Percentiles rank a stretch among this genome's conserved stretches.
These are phyloP conservation scores for Stagonosporopsis chrysanthemi DNA, from an alignment of 2,329 filamentous ascomycete species.

Conservation along the genomic window DNA sequence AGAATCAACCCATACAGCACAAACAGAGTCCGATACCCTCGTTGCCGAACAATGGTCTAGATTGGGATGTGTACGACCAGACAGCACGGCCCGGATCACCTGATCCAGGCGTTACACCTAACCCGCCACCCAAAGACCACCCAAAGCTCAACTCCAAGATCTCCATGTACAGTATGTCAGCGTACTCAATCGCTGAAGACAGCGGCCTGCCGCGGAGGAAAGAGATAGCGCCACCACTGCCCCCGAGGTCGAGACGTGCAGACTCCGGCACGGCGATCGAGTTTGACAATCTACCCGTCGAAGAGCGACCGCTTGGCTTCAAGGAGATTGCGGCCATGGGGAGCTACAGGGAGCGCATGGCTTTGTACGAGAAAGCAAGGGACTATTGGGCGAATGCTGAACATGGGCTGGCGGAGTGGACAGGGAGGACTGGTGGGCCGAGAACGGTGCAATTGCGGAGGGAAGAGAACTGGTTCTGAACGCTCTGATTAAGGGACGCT, in stretches of 20 bases:
- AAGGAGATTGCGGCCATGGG: slow-evolving; percentile 39
- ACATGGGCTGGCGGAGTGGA: slow-evolving; percentile 44
- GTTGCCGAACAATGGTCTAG: background rate
- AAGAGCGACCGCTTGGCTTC: slow-evolving; percentile 40
- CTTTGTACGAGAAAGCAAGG: slow-evolving; percentile 42
- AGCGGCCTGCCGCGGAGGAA: background rate
- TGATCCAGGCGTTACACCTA: slow-evolving; percentile 7
- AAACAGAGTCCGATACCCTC: background rate
- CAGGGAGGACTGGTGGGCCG: slow-evolving; percentile 22
- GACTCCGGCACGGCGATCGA: slow-evolving; percentile 46
- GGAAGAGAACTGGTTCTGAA: slow-evolving; percentile 1
- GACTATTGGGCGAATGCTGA: slow-evolving; percentile 48
- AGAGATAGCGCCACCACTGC: slow-evolving; percentile 2
- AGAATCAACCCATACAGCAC: background rate
- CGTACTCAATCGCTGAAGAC: background rate
- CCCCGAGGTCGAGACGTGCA: slow-evolving; percentile 31
- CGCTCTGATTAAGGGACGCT: background rate
- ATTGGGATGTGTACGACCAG: background rate
- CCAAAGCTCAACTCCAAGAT: slow-evolving; percentile 3
- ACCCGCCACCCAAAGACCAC: slow-evolving; percentile 16
- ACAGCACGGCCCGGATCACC: background rate
- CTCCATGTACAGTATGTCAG: slow-evolving; percentile 9
- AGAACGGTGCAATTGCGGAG: slow-evolving; percentile 9
- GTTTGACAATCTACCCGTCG: slow-evolving; percentile 26
- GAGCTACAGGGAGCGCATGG: slow-evolving; percentile 40